phyloP scores from a whole-genome alignment of 108 stramenopile species.

The Cyclostephanos invisitatus region DNA sequence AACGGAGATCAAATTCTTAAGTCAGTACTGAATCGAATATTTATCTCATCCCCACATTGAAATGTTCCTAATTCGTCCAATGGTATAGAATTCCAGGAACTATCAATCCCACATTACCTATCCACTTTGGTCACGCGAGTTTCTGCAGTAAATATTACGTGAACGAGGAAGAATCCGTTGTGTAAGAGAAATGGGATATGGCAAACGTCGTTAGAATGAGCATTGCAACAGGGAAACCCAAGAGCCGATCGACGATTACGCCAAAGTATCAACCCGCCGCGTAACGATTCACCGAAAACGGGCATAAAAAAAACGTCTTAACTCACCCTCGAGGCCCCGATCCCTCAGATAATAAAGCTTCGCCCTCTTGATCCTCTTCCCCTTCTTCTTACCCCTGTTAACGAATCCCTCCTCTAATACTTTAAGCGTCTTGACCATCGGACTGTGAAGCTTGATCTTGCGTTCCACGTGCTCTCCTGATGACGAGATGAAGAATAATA shows the following conservation, averaged over 20 bases:
- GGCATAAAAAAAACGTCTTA: too few relatives aligned
- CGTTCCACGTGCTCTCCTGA: constrained; percentile 63
- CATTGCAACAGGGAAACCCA: neutral
- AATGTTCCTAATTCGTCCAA: neutral
- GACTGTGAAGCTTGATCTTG: constrained; percentile 75
- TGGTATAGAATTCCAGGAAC: neutral
- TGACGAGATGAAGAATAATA: neutral
- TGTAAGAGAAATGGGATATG: neutral
- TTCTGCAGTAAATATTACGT: neutral
- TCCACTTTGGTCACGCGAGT: constrained; percentile 6
- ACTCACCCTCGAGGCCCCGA: constrained; percentile 18
- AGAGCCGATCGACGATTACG: neutral
- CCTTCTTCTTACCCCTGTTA: constrained; percentile 87
- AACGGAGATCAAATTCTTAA: too few relatives aligned
- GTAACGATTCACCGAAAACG: too few relatives aligned
- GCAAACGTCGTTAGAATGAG: neutral
- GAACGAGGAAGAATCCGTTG: neutral
- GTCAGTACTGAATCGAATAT: neutral
- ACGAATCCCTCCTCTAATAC: constrained; percentile 87
- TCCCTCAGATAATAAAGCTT: constrained; percentile 78
- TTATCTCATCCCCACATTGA: neutral
- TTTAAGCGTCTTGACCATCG: constrained; percentile 71
- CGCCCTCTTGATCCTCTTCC: constrained; percentile 81
- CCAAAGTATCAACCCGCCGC: neutral
- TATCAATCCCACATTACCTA: neutral